Conservation (phyloP, 2,329 filamentous ascomycete species). For the Amesomyces nigricolor region DNA sequence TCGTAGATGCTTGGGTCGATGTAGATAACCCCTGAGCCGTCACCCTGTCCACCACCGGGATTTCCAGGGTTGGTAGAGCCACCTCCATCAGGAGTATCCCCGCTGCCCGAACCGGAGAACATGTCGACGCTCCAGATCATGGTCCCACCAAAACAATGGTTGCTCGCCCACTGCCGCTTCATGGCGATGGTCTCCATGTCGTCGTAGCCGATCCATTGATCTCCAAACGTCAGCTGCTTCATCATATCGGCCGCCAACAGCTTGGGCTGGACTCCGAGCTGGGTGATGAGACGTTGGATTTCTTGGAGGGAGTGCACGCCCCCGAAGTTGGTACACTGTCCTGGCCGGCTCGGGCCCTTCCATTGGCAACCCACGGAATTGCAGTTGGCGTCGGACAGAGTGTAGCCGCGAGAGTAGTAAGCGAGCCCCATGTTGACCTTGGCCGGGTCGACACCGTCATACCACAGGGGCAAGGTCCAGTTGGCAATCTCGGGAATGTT, state of each 20-base stretch:
- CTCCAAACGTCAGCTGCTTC: conserved; percentile 28
- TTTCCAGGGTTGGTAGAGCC: too few relatives aligned
- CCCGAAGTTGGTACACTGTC: conserved; percentile 25
- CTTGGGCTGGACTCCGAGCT: conserved; percentile 19
- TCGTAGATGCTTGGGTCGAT: too few relatives aligned
- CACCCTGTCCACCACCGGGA: too few relatives aligned
- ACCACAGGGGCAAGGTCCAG: conserved; percentile 37
- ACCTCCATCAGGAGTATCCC: too few relatives aligned
- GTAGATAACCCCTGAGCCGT: too few relatives aligned
- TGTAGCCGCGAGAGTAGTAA: conserved; percentile 44
- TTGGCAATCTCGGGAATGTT: conserved; percentile 39
- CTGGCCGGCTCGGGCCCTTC: conserved; percentile 26
- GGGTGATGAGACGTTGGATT: conserved; percentile 29
- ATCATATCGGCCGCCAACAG: conserved; percentile 24
- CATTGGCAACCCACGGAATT: conserved; percentile 22
- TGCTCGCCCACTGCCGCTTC: conserved; percentile 29
- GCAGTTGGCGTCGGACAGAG: conserved; percentile 28
- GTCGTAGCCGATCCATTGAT: conserved; percentile 28
- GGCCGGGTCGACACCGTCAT: conserved; percentile 33
- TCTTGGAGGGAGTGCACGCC: conserved; percentile 29
- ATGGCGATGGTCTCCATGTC: conserved; percentile 22
- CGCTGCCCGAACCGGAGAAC: conserved; percentile 9
- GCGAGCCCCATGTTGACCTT: conserved; percentile 45
- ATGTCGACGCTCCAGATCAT: conserved; percentile 32
- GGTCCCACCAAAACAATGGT: conserved; percentile 30